phyloP scores from a whole-genome alignment of 179 eudicot genomes.

The Corrigiola litoralis region DNA sequence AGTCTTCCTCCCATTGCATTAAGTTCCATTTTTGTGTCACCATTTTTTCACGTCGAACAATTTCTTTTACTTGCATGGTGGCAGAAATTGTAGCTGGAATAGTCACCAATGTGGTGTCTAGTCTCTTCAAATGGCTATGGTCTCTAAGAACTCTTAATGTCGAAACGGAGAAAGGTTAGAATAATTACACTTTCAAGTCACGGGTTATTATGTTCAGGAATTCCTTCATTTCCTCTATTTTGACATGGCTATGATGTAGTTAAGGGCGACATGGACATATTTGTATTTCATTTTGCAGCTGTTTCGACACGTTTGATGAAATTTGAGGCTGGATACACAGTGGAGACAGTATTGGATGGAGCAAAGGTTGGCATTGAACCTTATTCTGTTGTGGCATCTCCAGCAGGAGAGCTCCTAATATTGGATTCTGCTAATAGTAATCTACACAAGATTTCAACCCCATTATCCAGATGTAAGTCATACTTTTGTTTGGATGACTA shows the following conservation, averaged over 20 bases:
- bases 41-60: neutral
- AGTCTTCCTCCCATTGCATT: neutral
- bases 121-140: slow-evolving; percentile 75
- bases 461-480: slow-evolving; percentile 79
- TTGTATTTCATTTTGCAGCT: slow-evolving; percentile 20
- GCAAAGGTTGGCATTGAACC: slow-evolving; percentile 92
- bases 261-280: slow-evolving; percentile 3
- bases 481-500: too few species aligned
- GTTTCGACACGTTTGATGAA: slow-evolving; percentile 65
- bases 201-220: neutral
- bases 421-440: slow-evolving; percentile 82
- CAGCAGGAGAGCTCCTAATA: slow-evolving; percentile 79
- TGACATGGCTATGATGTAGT: neutral
- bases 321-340: slow-evolving; percentile 81
- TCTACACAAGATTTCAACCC: slow-evolving; percentile 75
- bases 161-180: slow-evolving; percentile 45
- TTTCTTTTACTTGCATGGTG: neutral
- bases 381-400: slow-evolving; percentile 56
- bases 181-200: neutral
- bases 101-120: slow-evolving; percentile 60
- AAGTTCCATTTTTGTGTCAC: neutral
- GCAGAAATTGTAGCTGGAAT: slow-evolving; percentile 76
- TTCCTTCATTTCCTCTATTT: neutral
- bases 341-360: slow-evolving; percentile 96
- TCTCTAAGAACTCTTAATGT: slow-evolving; percentile 63